Evolutionary conservation across 345 rosid species (phyloP).

Genomic region (Eucalyptus pauciflora): DNA sequence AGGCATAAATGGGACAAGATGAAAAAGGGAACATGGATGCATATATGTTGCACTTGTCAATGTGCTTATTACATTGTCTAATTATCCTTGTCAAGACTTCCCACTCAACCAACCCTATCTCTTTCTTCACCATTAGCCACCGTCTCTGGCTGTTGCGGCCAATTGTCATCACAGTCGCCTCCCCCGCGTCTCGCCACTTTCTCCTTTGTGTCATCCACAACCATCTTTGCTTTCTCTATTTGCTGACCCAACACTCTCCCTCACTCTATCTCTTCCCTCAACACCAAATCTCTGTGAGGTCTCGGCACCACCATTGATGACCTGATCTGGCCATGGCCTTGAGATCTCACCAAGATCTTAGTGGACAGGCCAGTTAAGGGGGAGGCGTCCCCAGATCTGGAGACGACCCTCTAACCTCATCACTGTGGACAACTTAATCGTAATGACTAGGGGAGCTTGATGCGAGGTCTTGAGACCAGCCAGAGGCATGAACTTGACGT

Average conservation of each 20-base stretch:
- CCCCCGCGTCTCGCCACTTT: fast-evolving
- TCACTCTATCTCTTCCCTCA: neutral
- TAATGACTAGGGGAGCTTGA: neutral
- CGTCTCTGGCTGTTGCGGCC: too few species aligned
- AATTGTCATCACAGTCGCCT: too few species aligned
- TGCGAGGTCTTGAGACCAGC: neutral
- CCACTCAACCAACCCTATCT: too few species aligned
- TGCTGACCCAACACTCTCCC: neutral
- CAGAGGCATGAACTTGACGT: too few species aligned
- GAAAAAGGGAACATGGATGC: too few species aligned
- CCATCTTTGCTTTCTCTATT: neutral
- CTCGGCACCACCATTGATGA: too few species aligned
- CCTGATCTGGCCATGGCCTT: neutral
- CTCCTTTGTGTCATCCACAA: neutral
- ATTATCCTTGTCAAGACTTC: too few species aligned
- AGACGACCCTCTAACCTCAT: neutral
- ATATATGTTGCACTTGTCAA: too few species aligned
- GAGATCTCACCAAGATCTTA: neutral
- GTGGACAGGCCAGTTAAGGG: neutral
- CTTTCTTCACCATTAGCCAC: too few species aligned
- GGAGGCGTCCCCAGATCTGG: neutral
- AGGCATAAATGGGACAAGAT: too few species aligned
- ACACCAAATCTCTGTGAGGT: too few species aligned
- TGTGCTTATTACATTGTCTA: too few species aligned
- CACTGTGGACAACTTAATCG: neutral